Evolutionary conservation across 805 yeast species (phyloP).

Genomic region (Komagataella ulmi): DNA sequence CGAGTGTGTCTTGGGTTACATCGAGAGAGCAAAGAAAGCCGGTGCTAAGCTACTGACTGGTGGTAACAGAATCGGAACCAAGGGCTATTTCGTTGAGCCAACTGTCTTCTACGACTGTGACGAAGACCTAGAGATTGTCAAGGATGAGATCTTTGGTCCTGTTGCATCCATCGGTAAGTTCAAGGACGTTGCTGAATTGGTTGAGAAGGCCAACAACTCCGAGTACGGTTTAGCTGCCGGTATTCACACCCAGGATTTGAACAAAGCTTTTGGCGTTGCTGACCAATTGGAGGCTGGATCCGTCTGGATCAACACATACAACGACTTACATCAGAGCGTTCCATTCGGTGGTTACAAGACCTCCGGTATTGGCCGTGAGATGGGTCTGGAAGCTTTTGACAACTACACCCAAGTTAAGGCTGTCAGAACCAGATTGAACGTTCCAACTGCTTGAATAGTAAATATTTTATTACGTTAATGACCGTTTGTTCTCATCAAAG

Average conservation of each 20-base stretch:
- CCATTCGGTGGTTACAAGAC: slow-evolving; percentile 91
- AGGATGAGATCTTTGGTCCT: slow-evolving; percentile 85
- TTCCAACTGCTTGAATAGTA: not conserved
- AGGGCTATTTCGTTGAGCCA: slow-evolving; percentile 62
- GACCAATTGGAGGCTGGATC: slow-evolving; percentile 75
- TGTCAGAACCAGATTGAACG: slow-evolving; percentile 35
- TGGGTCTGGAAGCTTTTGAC: slow-evolving; percentile 79
- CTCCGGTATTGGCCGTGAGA: slow-evolving; percentile 89
- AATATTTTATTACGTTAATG: not conserved
- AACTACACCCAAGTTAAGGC: slow-evolving; percentile 82
- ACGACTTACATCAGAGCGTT: slow-evolving; percentile 74
- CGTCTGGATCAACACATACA: slow-evolving; percentile 83
- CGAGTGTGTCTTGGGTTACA: slow-evolving; percentile 63
- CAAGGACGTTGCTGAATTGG: slow-evolving; percentile 68
- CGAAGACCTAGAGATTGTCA: slow-evolving; percentile 54
- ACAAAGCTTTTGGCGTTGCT: slow-evolving; percentile 65
- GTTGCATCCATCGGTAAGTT: slow-evolving; percentile 78
- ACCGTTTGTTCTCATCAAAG: not conserved
- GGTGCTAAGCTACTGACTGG: slow-evolving; percentile 72
- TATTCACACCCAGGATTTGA: slow-evolving; percentile 64
- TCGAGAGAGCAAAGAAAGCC: slow-evolving; percentile 65
- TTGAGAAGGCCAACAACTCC: slow-evolving; percentile 66
- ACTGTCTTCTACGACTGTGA: slow-evolving; percentile 62
- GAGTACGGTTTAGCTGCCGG: slow-evolving; percentile 87
- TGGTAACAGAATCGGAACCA: slow-evolving; percentile 37